A percentile compares a stretch with the other conserved stretches of the same genome.
Conservation (phyloP, 148 eudicot genomes). For the Rhododendron ovatum region DNA sequence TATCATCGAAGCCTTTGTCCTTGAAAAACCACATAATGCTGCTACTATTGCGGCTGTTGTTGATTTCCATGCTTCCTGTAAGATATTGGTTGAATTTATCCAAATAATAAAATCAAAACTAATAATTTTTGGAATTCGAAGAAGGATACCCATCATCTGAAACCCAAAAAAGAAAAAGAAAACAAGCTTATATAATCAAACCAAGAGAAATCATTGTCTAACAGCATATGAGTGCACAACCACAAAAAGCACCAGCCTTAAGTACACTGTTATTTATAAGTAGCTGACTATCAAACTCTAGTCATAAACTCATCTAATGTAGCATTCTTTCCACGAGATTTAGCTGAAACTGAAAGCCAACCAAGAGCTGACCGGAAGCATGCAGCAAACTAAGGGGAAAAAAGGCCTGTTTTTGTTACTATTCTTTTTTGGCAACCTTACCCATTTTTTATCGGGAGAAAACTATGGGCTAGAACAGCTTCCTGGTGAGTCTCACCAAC, state of each 20-base stretch:
- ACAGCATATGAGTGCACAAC: not conserved
- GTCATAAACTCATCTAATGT: not conserved
- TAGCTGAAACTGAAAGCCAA: not conserved
- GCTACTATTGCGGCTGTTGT: slow-evolving; percentile 50
- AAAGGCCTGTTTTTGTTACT: not conserved
- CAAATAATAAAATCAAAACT: not conserved
- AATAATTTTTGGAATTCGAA: not conserved
- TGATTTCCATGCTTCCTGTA: slow-evolving; percentile 58
- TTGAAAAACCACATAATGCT: slow-evolving; percentile 84
- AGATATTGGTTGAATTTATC: not conserved
- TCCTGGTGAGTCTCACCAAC: not conserved
- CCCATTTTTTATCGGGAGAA: not conserved
- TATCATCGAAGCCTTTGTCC: slow-evolving; percentile 87
- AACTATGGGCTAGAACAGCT: not conserved
- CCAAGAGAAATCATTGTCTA: not conserved
- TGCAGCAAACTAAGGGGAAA: not conserved
- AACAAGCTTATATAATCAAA: not conserved
- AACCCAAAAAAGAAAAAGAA: not conserved
- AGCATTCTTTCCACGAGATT: not conserved
- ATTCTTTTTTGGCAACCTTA: not conserved
- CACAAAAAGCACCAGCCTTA: not conserved
- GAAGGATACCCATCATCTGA: not conserved
- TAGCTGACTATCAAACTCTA: not conserved
- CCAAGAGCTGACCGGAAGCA: not conserved
- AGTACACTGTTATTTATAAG: not conserved